A percentile compares a stretch with the other conserved stretches of the same genome.
These are phyloP conservation scores for Aspergillus glaucus DNA, from an alignment of 2,329 filamentous ascomycete species.

Conservation along the genomic window DNA sequence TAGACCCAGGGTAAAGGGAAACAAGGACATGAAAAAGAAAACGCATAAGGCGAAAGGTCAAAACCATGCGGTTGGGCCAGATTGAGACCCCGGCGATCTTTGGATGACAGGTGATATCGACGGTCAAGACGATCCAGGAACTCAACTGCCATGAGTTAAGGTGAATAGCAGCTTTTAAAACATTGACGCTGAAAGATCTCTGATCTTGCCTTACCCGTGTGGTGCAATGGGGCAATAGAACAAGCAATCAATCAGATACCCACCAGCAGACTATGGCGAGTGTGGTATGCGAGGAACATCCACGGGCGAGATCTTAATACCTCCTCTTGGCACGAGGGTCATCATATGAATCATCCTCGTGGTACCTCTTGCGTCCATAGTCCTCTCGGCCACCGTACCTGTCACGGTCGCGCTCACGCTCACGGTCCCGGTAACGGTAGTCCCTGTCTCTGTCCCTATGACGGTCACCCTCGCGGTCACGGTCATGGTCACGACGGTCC, in stretches of 20 bases:
- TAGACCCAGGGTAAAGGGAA: slow-evolving; percentile 22
- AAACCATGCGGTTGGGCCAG: not conserved
- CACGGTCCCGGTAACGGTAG: slow-evolving; percentile 35
- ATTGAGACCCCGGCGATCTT: not conserved
- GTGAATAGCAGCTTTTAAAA: slow-evolving; percentile 1
- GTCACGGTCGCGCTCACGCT: slow-evolving; percentile 45
- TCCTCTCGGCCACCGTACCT: slow-evolving; percentile 47
- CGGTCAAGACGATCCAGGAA: not conserved
- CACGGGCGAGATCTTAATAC: slow-evolving; percentile 40
- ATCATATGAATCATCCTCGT: slow-evolving; percentile 74
- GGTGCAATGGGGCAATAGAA: slow-evolving; percentile 19
- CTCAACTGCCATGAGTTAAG: slow-evolving; percentile 16
- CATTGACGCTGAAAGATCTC: slow-evolving; percentile 1
- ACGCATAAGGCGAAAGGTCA: slow-evolving; percentile 19
- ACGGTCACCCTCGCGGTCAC: slow-evolving; percentile 51
- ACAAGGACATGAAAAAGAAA: slow-evolving; percentile 13
- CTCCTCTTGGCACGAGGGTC: slow-evolving; percentile 60
- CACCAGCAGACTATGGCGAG: slow-evolving; percentile 36
- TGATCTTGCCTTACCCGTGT: slow-evolving; percentile 32
- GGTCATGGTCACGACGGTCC: slow-evolving; percentile 37
- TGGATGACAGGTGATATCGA: slow-evolving; percentile 1
- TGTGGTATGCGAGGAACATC: slow-evolving; percentile 13
- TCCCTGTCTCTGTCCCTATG: slow-evolving; percentile 52
- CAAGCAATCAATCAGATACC: slow-evolving; percentile 33
- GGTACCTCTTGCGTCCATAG: slow-evolving; percentile 58